phyloP scores from a whole-genome alignment of 805 yeast species.

The Wickerhamiella cacticola region DNA sequence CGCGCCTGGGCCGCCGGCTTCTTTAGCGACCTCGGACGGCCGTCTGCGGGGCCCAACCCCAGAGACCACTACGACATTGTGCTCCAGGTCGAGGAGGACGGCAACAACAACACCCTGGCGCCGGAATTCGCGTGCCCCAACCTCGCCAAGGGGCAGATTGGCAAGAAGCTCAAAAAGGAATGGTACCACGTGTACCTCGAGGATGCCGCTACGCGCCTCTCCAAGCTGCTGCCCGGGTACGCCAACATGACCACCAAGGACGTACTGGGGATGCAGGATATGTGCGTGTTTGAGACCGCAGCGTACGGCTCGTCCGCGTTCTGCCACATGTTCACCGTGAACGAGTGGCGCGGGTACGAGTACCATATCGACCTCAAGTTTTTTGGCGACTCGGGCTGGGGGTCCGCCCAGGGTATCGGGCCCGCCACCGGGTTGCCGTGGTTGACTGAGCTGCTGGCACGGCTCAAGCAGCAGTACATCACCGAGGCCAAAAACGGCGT shows the following conservation, averaged over 20 bases:
- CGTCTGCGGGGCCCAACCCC: slow-evolving; percentile 24
- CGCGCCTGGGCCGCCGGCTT: slow-evolving; percentile 36
- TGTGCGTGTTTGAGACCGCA: slow-evolving; percentile 68
- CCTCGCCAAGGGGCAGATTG: slow-evolving; percentile 22
- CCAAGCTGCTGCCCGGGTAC: slow-evolving; percentile 42
- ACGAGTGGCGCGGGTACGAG: slow-evolving; percentile 51
- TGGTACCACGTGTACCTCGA: slow-evolving; percentile 37
- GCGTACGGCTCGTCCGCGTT: slow-evolving; percentile 55
- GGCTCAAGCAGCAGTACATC: slow-evolving; percentile 39
- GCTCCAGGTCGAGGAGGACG: slow-evolving; percentile 26
- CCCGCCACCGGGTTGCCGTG: slow-evolving; percentile 51
- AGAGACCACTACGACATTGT: slow-evolving; percentile 28
- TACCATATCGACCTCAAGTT: slow-evolving; percentile 48
- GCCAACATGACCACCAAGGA: slow-evolving; percentile 41
- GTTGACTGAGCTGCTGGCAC: slow-evolving; percentile 33
- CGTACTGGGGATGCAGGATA: slow-evolving; percentile 40
- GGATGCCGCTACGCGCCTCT: slow-evolving; percentile 47
- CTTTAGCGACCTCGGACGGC: slow-evolving; percentile 31
- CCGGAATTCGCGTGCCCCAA: slow-evolving; percentile 32
- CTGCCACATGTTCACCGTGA: slow-evolving; percentile 55
- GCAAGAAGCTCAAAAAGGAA: slow-evolving; percentile 22
- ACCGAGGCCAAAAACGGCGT: slow-evolving; percentile 37
- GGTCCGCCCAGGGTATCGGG: slow-evolving; percentile 39
- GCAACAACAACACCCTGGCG: slow-evolving; percentile 32
- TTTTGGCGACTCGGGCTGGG: slow-evolving; percentile 55